Percentiles rank a stretch among this genome's conserved stretches.
phyloP scores from a whole-genome alignment of 495 filamentous ascomycete genomes.

The Achaetomiella virescens region DNA sequence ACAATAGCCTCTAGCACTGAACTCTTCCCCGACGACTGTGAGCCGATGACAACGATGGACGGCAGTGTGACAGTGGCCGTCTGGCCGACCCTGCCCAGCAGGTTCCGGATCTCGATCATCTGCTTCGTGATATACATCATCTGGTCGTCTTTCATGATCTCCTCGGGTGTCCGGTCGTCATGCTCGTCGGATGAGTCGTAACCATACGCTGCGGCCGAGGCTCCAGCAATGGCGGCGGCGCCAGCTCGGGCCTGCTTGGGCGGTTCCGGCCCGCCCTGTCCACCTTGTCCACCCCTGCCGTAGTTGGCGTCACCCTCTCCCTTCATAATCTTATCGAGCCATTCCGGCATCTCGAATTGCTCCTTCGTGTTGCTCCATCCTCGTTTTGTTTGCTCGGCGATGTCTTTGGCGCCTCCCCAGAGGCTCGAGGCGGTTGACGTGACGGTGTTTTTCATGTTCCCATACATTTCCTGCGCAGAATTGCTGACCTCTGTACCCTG shows the following conservation, averaged over 20 bases:
- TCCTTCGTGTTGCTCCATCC: slow-evolving; percentile 84
- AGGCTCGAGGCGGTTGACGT: slow-evolving; percentile 56
- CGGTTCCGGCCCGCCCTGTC: slow-evolving; percentile 42
- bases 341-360: slow-evolving; percentile 70
- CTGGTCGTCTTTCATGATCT: slow-evolving; percentile 82
- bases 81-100: slow-evolving; percentile 86
- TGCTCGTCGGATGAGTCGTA: slow-evolving; percentile 67
- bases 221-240: slow-evolving; percentile 50
- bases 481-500: slow-evolving; percentile 67
- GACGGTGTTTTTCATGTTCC: slow-evolving; percentile 62
- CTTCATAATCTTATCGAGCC: slow-evolving; percentile 71
- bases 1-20: slow-evolving; percentile 97
- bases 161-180: slow-evolving; percentile 53
- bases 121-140: slow-evolving; percentile 99
- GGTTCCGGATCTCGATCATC: slow-evolving; percentile 97
- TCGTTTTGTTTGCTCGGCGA: slow-evolving; percentile 68
- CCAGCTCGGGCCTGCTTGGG: slow-evolving; percentile 59
- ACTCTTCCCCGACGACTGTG: slow-evolving; percentile 96
- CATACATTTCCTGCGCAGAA: slow-evolving; percentile 78
- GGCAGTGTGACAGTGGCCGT: slow-evolving; percentile 79
- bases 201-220: slow-evolving; percentile 69
- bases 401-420: slow-evolving; percentile 62
- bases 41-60: slow-evolving; percentile 97
- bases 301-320: slow-evolving; percentile 46
- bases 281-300: slow-evolving; percentile 30